Percentiles rank a stretch among this genome's conserved stretches.
These are phyloP conservation scores for Quercus cerris DNA, from an alignment of 306 rosid species.

Conservation along the genomic window DNA sequence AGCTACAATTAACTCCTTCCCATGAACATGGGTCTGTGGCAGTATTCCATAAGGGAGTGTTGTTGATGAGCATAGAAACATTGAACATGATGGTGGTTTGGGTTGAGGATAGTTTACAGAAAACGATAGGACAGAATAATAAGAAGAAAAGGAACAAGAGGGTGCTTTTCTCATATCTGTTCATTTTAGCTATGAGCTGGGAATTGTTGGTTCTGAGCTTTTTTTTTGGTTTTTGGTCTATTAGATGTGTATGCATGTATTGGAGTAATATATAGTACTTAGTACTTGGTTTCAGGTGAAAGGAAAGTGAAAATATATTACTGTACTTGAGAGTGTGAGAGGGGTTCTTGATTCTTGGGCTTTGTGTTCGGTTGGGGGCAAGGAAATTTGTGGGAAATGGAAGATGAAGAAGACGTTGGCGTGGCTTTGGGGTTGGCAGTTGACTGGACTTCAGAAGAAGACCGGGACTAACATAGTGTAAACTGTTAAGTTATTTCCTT, in stretches of 20 bases:
- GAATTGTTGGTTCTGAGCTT: background rate
- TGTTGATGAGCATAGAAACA: slow-evolving; percentile 21
- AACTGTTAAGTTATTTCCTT: too few species aligned
- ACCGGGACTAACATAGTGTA: background rate
- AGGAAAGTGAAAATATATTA: background rate
- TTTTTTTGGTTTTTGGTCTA: background rate
- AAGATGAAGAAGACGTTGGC: background rate
- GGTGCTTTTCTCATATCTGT: slow-evolving; percentile 27
- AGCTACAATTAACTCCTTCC: slow-evolving; percentile 54
- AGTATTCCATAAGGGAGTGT: slow-evolving; percentile 24
- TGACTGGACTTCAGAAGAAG: slow-evolving; percentile 29
- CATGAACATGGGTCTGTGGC: slow-evolving; percentile 45
- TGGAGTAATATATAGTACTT: background rate
- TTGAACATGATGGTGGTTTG: slow-evolving; percentile 44
- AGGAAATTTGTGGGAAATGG: slow-evolving; percentile 10
- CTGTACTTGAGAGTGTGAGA: background rate
- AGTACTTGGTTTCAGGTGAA: slow-evolving; percentile 19
- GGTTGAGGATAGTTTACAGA: slow-evolving; percentile 43
- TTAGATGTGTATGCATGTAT: background rate
- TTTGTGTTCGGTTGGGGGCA: background rate
- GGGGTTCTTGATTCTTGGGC: background rate
- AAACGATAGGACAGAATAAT: slow-evolving; percentile 38
- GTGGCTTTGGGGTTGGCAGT: slow-evolving; percentile 21
- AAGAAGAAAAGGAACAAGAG: slow-evolving; percentile 21
- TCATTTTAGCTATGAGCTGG: slow-evolving; percentile 28